phyloP scores from a whole-genome alignment of 495 filamentous ascomycete genomes.

The Usnea hakonensis region DNA sequence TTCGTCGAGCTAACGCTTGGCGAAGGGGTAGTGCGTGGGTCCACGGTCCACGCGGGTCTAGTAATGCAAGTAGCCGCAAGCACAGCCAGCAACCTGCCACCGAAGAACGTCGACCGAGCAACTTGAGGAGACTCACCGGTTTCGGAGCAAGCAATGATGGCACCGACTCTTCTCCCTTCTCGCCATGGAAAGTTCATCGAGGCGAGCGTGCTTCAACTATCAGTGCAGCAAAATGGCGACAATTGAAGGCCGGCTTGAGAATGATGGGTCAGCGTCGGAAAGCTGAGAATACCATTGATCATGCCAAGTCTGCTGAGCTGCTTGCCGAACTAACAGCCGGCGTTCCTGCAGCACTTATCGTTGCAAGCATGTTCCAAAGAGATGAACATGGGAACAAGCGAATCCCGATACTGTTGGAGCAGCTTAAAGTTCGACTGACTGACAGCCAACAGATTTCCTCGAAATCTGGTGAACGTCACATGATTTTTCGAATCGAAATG shows the following conservation, averaged over 20 bases:
- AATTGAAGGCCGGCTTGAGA: conserved; percentile 76
- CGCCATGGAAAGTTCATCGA: conserved; percentile 46
- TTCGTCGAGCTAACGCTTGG: conserved; percentile 52
- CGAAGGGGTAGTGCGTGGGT: conserved; percentile 47
- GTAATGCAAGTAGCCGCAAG: conserved; percentile 41
- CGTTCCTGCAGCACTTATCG: conserved; percentile 80
- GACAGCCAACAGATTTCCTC: conserved; percentile 61
- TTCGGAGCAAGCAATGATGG: conserved; percentile 54
- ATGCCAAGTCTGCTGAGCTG: conserved; percentile 90
- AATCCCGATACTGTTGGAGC: conserved; percentile 89
- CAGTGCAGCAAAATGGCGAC: conserved; percentile 77
- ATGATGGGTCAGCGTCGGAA: conserved; percentile 71
- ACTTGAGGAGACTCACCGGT: conserved; percentile 67
- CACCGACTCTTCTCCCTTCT: conserved; percentile 39
- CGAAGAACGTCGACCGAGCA: conserved; percentile 57
- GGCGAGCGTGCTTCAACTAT: conserved; percentile 61
- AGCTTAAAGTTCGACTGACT: conserved; percentile 79
- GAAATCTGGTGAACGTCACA: conserved; percentile 65
- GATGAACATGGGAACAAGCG: conserved; percentile 93
- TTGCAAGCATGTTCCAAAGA: conserved; percentile 94
- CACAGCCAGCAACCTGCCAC: conserved; percentile 34
- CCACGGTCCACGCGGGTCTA: conserved; percentile 41
- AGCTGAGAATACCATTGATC: conserved; percentile 76
- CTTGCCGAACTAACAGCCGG: conserved; percentile 92
- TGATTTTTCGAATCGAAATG: conserved; percentile 81